Evolutionary conservation across 768 basidiomycete species (phyloP).

Genomic region (Filobasidium floriforme): DNA sequence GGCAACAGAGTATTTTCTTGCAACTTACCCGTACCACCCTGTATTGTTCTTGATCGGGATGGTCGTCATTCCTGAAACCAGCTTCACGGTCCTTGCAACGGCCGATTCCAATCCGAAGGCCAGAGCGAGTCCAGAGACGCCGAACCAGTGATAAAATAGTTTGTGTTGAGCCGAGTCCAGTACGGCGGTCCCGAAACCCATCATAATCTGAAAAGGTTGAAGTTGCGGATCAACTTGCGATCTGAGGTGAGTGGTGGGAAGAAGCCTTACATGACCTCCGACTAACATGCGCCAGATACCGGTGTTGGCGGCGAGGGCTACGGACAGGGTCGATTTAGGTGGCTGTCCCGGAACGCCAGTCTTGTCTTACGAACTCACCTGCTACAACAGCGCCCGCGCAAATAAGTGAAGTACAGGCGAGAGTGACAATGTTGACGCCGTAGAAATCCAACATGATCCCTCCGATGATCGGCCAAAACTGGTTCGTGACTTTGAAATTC

Average conservation of each 20-base stretch:
- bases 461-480: neutral
- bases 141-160: neutral
- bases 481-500: too few species aligned
- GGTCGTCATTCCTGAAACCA: neutral
- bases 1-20: neutral
- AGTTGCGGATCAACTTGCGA: neutral
- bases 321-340: too few species aligned
- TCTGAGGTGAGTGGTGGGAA: neutral
- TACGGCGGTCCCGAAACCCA: neutral
- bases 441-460: slow-evolving; percentile 4
- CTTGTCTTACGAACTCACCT: neutral
- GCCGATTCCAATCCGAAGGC: neutral
- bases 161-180: neutral
- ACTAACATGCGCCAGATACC: neutral
- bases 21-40: neutral
- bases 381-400: neutral
- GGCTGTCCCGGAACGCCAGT: too few species aligned
- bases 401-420: neutral
- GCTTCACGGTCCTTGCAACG: neutral
- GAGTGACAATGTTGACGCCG: neutral
- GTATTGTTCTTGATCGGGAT: neutral
- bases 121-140: neutral
- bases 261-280: neutral
- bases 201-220: neutral
- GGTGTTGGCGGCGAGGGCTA: neutral